Base-by-base conservation (phyloP, 192 early-diverging fungal genomes). In the Thamnidium elegans region DNA sequence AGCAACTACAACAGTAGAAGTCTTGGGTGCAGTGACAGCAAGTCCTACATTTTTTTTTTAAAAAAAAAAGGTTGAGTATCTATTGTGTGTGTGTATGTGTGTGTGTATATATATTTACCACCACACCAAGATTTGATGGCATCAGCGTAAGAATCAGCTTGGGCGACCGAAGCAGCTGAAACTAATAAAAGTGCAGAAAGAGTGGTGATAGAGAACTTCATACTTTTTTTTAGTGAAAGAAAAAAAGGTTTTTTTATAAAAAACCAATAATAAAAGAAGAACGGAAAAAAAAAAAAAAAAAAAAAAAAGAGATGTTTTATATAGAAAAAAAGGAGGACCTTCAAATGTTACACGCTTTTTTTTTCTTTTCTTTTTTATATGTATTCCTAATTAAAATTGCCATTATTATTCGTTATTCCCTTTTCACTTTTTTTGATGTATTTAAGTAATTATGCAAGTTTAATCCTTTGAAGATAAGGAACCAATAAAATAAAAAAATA, bases 81-180 rank as follows among this genome's bases (percentile, higher is more conserved):
- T 26, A 21, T 7, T 48, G 14, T 31, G 9, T 14, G 7, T 15
- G 23, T 31, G 30, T 55, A 15, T 45, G 36, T 53, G 30, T 31
- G 39, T 47, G 26, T 15, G n/a, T 47, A 48, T 6, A 9, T 47
- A 61, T 30, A 34, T 9, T 64, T 64, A 64, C 62, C 62, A 45
- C 50, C 48, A 47, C 71, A 73, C 61, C 60, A 73, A 31, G 50
- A 31, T 39, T 73, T 63, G n/a, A 68, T 68, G 17, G 71, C 71
- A 65, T 63, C 52, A 34, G 71, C 62, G 36, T 73, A 73, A 17
- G 61, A 31, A 47, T 73, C 71, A 46, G 66, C 71, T 11, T 39
- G 50, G 42, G 42, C 53, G 21, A 68, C 23, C 8, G 61, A 47
- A 9, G 50, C 50, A 20, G 39, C 45, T 13, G 65, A 52, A 50